These are phyloP conservation scores for Proteromonas lacertae DNA, from an alignment of 352 stramenopile species.

Conservation along the genomic window DNA sequence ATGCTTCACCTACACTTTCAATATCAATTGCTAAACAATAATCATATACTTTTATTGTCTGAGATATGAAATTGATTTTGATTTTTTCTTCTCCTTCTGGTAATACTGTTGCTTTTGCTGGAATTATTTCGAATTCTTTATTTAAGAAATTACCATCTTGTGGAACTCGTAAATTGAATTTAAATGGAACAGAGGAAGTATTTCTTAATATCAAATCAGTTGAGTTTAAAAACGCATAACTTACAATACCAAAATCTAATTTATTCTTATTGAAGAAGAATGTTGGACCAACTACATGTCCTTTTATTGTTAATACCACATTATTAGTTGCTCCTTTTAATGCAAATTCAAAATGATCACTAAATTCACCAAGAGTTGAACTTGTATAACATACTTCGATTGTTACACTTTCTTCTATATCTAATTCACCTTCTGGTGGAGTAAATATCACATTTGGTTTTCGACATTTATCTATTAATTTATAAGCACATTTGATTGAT, in stretches of 20 bases:
- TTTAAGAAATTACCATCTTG: conserved; percentile 51
- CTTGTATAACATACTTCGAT: conserved; percentile 43
- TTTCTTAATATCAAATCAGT: conserved; percentile 40
- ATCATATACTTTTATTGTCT: conserved; percentile 50
- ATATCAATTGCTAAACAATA: conserved; percentile 57
- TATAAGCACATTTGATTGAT: conserved; percentile 41
- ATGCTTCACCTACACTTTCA: conserved; percentile 34
- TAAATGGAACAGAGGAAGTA: conserved; percentile 58
- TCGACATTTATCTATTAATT: conserved; percentile 12
- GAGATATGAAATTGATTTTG: conserved; percentile 34
- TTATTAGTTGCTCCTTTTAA: conserved; percentile 43
- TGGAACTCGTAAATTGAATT: conserved; percentile 41
- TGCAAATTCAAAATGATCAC: conserved; percentile 31
- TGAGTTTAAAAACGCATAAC: conserved; percentile 44
- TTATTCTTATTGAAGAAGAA: conserved; percentile 51
- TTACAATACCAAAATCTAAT: conserved; percentile 54
- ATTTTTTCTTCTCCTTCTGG: conserved; percentile 36
- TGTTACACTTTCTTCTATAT: conserved; percentile 31
- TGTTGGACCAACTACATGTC: conserved; percentile 50
- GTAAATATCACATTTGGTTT: conserved; percentile 15
- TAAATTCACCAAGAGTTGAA: conserved; percentile 37
- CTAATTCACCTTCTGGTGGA: conserved; percentile 7
- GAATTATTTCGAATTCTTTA: conserved; percentile 46
- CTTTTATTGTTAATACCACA: conserved; percentile 24
- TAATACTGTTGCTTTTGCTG: conserved; percentile 24